Evolutionary conservation across 345 rosid genomes (phyloP).

Genomic region (Nasturtium officinale): DNA sequence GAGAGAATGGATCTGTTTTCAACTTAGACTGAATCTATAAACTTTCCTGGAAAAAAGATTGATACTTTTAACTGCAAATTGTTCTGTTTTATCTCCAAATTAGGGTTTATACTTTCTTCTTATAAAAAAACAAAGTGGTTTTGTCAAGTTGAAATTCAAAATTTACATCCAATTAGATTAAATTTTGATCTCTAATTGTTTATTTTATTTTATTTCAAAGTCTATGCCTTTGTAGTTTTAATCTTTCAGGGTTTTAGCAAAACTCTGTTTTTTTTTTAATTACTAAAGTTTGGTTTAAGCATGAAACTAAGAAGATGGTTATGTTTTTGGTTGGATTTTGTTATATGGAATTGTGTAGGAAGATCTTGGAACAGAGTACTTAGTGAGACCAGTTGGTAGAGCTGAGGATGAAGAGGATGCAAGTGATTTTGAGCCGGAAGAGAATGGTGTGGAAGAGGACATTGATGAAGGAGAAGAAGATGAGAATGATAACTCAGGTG

Average conservation of each 20-base stretch:
- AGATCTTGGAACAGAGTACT: slow-evolving; percentile 82
- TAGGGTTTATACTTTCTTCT: slow-evolving; percentile 29
- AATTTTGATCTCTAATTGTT: neutral
- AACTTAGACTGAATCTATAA: neutral
- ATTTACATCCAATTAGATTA: no score
- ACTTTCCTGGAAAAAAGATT: slow-evolving; percentile 14
- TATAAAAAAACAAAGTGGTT: neutral
- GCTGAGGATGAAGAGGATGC: slow-evolving; percentile 94
- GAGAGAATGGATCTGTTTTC: slow-evolving; percentile 27
- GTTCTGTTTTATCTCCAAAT: slow-evolving; percentile 22
- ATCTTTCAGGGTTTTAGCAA: neutral
- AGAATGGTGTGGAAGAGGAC: slow-evolving; percentile 72
- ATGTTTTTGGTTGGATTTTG: slow-evolving; percentile 2
- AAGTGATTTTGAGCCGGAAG: slow-evolving; percentile 84
- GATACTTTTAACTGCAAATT: neutral
- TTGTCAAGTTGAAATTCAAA: no score
- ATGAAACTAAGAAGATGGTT: neutral
- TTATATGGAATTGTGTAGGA: slow-evolving; percentile 42
- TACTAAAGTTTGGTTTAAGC: neutral
- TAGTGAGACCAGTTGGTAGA: slow-evolving; percentile 73
- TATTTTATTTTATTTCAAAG: neutral
- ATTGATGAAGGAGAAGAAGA: slow-evolving; percentile 52
- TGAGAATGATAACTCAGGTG: slow-evolving; percentile 55
- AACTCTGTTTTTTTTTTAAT: slow-evolving; percentile 2
- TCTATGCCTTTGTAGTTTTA: slow-evolving; percentile 13